Base-by-base conservation (phyloP, 179 eudicot species). In the Dionaea muscipula region DNA sequence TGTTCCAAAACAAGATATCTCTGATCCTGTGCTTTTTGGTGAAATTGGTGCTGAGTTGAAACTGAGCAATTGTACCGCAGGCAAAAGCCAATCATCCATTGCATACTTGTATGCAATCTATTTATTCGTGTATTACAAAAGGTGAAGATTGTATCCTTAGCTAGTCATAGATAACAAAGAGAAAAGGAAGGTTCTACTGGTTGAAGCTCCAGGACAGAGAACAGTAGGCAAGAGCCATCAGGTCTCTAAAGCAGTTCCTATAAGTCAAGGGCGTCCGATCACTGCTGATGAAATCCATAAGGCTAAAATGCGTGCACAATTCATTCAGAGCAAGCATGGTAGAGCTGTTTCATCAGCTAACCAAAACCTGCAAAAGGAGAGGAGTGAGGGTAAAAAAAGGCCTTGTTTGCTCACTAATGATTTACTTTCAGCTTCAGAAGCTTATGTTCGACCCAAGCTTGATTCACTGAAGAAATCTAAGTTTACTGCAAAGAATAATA, bases 281-380 rank as follows among this genome's bases (percentile, higher is more conserved):
- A 86, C 98, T 21, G 98, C 95, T 28, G 98, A 91, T 66, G 98
- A 91, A 53, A 91, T 91, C 52, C 98, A 84, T 60, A 91, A 91
- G 67, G 98, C 95, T 22, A 91, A 91, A 72, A 25, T 86, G 70
- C 94, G 98, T 31, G 94, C 94, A 16, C 95, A 82, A 43, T 75
- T 68, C 49, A 73, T 86, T 84, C 94, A 78, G 71, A 77, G 63
- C 68, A 78, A 79, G 65, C 33, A 76, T 63, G 82, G 78, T 21
- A 77, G 72, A 62, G 28, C 64, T 17, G 26, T 38, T 56, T 31
- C 56, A 19, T 12, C 61, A 56, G 61, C 67, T 26, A 56, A 65
- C 47, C 70, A 57, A 18, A 66, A 70, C 40, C 59, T 49, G 68
- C 74, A 68, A 64, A 46, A 43, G 43, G 41, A 38, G 35, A 61